Conservation (phyloP, 495 filamentous ascomycete genomes). For the Emericellopsis terricola region DNA sequence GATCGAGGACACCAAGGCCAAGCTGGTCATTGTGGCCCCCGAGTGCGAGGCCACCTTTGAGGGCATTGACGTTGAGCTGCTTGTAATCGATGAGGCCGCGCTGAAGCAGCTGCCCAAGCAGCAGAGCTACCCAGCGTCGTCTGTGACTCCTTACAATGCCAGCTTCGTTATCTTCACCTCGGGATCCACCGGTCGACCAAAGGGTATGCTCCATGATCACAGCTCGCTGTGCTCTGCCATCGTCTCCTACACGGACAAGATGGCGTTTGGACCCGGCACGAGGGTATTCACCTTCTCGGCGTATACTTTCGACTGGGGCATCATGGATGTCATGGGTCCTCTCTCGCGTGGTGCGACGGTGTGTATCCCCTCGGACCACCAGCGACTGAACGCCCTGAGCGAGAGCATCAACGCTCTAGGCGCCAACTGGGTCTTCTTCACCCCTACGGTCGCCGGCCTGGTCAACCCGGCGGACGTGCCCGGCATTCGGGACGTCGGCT, state of each 20-base stretch:
- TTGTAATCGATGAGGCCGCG: not conserved
- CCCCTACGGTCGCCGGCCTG: conserved; percentile 24
- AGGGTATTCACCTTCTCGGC: conserved; percentile 50
- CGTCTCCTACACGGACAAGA: conserved; percentile 2
- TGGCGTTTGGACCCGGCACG: conserved; percentile 5
- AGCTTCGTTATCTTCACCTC: conserved; percentile 1
- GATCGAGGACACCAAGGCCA: not conserved
- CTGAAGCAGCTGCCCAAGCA: not conserved
- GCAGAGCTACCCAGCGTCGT: not conserved
- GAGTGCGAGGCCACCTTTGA: not conserved
- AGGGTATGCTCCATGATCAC: conserved; percentile 1
- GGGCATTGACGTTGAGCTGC: not conserved
- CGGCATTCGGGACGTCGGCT: conserved; percentile 24
- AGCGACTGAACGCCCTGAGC: conserved; percentile 18
- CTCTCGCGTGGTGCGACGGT: conserved; percentile 36
- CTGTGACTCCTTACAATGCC: not conserved
- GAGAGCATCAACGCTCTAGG: conserved; percentile 24
- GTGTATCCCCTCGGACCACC: conserved; percentile 26
- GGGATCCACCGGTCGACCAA: conserved; percentile 1
- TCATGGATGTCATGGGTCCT: conserved; percentile 50
- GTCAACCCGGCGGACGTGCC: conserved; percentile 18
- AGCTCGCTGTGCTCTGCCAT: not conserved
- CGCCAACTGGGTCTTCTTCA: conserved; percentile 31
- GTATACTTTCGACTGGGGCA: conserved; percentile 49
- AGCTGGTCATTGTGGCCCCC: conserved; percentile 5